Evolutionary conservation across 495 filamentous ascomycete genomes (phyloP).

Genomic region (Peziza echinospora): DNA sequence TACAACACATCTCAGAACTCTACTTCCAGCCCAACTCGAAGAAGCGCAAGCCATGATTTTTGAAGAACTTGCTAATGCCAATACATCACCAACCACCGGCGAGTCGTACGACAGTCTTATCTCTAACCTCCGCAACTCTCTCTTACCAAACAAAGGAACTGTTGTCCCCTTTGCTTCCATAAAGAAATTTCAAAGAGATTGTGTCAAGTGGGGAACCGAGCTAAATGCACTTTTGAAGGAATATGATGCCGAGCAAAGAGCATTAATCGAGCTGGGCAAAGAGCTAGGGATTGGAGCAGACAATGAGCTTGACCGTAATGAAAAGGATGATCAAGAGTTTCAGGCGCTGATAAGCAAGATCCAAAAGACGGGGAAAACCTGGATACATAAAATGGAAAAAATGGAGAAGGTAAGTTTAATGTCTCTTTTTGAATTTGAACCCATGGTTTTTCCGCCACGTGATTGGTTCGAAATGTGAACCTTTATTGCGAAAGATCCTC

Average conservation of each 20-base stretch:
- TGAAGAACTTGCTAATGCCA: not conserved
- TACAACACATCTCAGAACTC: not conserved
- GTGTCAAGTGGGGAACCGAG: not conserved
- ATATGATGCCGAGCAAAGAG: not conserved
- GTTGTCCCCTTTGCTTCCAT: not conserved
- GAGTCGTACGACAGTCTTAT: not conserved
- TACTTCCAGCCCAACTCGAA: not conserved
- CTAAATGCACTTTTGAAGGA: not conserved
- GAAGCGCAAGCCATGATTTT: not conserved
- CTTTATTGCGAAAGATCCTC: too few species aligned
- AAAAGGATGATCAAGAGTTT: not conserved
- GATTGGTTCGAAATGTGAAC: too few species aligned
- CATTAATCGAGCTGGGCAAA: not conserved
- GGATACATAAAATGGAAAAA: not conserved
- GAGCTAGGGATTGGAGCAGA: not conserved
- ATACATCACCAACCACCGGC: not conserved
- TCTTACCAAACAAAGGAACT: not conserved
- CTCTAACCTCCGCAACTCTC: not conserved
- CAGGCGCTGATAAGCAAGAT: not conserved
- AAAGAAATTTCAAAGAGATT: not conserved
- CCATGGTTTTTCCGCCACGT: too few species aligned
- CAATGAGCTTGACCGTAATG: not conserved
- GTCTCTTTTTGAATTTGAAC: too few species aligned
- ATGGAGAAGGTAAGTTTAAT: not conserved
- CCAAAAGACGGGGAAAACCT: not conserved